These are phyloP conservation scores for Colletotrichum melonis DNA, from an alignment of 2,329 filamentous ascomycete genomes.

Conservation along the genomic window DNA sequence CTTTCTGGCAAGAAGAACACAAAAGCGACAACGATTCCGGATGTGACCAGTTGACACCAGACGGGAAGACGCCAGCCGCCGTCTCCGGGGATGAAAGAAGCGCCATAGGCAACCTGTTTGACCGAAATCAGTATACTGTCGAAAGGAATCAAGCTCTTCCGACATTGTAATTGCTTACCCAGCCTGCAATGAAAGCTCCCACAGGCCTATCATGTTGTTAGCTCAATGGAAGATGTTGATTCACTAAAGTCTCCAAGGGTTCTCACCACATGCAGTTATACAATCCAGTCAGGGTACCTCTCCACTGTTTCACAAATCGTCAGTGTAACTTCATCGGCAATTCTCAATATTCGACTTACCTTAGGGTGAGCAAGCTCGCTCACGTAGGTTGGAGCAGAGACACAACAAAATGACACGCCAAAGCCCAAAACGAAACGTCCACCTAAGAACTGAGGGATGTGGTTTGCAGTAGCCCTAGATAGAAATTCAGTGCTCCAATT, in stretches of 20 bases:
- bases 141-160: no score
- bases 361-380: conserved; percentile 65
- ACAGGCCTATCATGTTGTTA: conserved; percentile 38
- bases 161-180: conserved; percentile 44
- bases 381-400: conserved; percentile 62
- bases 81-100: conserved; percentile 50
- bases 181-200: conserved; percentile 65
- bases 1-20: conserved; percentile 61
- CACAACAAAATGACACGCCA: conserved; percentile 61
- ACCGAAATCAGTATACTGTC: background rate
- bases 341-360: background rate
- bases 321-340: fast-evolving
- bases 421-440: conserved; percentile 65
- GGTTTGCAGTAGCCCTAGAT: conserved; percentile 51
- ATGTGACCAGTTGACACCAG: conserved; percentile 64
- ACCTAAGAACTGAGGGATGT: conserved; percentile 58
- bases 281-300: conserved; percentile 62
- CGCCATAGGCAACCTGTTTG: conserved; percentile 56
- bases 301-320: conserved; percentile 45
- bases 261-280: conserved; percentile 63
- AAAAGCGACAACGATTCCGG: conserved; percentile 55
- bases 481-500: background rate
- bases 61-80: conserved; percentile 61
- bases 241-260: no score
- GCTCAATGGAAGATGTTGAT: no score